These are phyloP conservation scores for Rhodotorula toruloides DNA, from an alignment of 768 basidiomycete species.

Conservation along the genomic window DNA sequence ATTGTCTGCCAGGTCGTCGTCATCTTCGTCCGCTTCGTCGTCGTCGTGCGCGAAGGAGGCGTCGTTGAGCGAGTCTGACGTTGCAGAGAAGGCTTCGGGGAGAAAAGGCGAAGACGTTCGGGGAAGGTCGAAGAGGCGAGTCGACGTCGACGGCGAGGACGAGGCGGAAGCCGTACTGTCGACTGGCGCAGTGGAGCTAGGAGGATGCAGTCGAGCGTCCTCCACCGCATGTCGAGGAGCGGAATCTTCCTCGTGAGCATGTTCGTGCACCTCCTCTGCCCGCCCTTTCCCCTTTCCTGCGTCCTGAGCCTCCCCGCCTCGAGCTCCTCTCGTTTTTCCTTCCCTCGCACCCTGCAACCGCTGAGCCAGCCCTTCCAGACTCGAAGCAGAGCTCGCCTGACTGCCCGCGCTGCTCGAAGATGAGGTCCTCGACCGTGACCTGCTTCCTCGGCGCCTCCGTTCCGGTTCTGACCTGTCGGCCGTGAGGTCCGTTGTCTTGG, in stretches of 20 bases:
- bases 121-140: too few relatives aligned
- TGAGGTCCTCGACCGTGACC: too few relatives aligned
- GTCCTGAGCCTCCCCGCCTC: too few relatives aligned
- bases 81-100: neutral
- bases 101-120: too few relatives aligned
- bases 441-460: too few relatives aligned
- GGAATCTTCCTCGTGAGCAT: neutral
- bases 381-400: constrained; percentile 3
- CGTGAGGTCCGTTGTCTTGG: too few relatives aligned
- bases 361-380: constrained; percentile 16
- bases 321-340: neutral
- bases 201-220: too few relatives aligned
- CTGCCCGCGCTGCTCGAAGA: neutral
- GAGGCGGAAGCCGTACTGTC: too few relatives aligned
- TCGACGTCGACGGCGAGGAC: neutral
- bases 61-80: neutral
- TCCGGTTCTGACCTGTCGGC: too few relatives aligned
- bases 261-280: too few relatives aligned
- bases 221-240: neutral
- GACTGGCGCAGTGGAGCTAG: too few relatives aligned
- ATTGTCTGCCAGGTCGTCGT: constrained; percentile 5
- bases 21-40: constrained; percentile 14
- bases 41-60: neutral
- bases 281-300: neutral
- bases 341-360: constrained; percentile 4